A percentile compares a stretch with the other conserved stretches of the same genome.
Evolutionary conservation across 331 rosid genomes (phyloP).

Genomic region (Saraca asoca): DNA sequence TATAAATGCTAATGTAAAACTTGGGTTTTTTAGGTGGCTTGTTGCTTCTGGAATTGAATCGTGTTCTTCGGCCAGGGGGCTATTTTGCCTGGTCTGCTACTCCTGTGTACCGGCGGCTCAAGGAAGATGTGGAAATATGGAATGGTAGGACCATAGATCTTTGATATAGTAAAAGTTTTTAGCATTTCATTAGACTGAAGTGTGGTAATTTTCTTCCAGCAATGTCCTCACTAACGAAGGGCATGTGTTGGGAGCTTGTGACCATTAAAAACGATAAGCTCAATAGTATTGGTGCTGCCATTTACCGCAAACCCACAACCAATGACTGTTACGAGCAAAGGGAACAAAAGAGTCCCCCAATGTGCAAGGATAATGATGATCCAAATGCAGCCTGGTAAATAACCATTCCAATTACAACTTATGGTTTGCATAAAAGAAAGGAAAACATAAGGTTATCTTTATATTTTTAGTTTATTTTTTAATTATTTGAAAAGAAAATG

Average conservation of each 20-base stretch:
- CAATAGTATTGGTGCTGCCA: slow-evolving; percentile 67
- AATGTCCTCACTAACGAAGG: slow-evolving; percentile 66
- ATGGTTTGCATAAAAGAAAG: too few relatives aligned
- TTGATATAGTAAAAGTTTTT: slow-evolving; percentile 4
- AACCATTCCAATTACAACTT: too few relatives aligned
- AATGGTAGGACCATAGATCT: slow-evolving; percentile 46
- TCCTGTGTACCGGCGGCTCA: slow-evolving; percentile 80
- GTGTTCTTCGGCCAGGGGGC: slow-evolving; percentile 84
- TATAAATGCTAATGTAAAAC: slow-evolving; percentile 18
- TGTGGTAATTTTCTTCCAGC: slow-evolving; percentile 37
- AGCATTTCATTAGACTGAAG: slow-evolving; percentile 16
- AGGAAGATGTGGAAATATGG: slow-evolving; percentile 87
- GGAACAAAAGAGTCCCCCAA: slow-evolving; percentile 62
- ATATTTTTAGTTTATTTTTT: too few relatives aligned
- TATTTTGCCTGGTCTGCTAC: slow-evolving; percentile 89
- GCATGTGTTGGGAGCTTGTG: slow-evolving; percentile 95
- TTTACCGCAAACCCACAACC: slow-evolving; percentile 74
- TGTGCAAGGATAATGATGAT: slow-evolving; percentile 78
- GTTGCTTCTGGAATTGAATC: slow-evolving; percentile 83
- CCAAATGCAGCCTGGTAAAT: slow-evolving; percentile 90
- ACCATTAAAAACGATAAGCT: slow-evolving; percentile 67
- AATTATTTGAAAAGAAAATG: too few relatives aligned
- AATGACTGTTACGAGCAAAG: slow-evolving; percentile 78
- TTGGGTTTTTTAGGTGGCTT: slow-evolving; percentile 55
- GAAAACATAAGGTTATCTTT: too few relatives aligned